A percentile compares a stretch with the other conserved stretches of the same genome.
These are phyloP conservation scores for Helotiales sp. DNA, from an alignment of 2,329 filamentous ascomycete genomes.

Conservation along the genomic window DNA sequence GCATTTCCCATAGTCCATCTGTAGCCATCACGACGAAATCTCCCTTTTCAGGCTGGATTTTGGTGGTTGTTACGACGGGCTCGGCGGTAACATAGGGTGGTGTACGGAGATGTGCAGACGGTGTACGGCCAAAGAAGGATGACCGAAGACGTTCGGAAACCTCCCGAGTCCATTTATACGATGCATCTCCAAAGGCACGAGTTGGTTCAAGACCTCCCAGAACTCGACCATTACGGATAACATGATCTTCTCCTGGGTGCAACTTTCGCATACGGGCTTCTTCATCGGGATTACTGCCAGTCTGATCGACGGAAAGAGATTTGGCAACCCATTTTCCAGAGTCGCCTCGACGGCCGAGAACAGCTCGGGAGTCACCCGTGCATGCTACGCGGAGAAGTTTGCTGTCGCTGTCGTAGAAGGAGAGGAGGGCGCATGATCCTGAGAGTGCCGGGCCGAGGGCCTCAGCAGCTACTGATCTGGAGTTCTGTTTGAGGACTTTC, in stretches of 20 bases:
- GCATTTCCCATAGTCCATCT: slow-evolving; percentile 98
- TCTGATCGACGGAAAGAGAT: slow-evolving; percentile 89
- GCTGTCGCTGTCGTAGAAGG: slow-evolving; percentile 89
- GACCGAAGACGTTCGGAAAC: slow-evolving; percentile 79
- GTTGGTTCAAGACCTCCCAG: slow-evolving; percentile 90
- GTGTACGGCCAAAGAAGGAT: slow-evolving; percentile 83
- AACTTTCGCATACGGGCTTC: slow-evolving; percentile 78
- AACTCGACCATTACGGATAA: slow-evolving; percentile 85
- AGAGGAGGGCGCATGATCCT: slow-evolving; percentile 93
- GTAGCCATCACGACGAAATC: slow-evolving; percentile 97
- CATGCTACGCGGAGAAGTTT: slow-evolving; percentile 92
- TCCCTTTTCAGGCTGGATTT: slow-evolving; percentile 83
- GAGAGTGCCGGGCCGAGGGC: slow-evolving; percentile 89
- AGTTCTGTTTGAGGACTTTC: slow-evolving; percentile 85
- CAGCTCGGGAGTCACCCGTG: slow-evolving; percentile 93
- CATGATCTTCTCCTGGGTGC: slow-evolving; percentile 86
- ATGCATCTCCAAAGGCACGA: slow-evolving; percentile 92
- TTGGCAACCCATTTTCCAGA: slow-evolving; percentile 93
- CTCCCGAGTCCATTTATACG: slow-evolving; percentile 93
- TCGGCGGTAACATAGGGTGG: slow-evolving; percentile 98
- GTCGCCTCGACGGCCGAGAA: slow-evolving; percentile 75
- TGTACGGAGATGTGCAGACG: slow-evolving; percentile 77
- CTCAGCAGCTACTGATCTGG: slow-evolving; percentile 88
- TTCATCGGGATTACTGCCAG: slow-evolving; percentile 84
- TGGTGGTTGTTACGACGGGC: slow-evolving; percentile 89